These are phyloP conservation scores for Penicillium griseofulvum DNA, from an alignment of 2,329 filamentous ascomycete species.

Conservation along the genomic window DNA sequence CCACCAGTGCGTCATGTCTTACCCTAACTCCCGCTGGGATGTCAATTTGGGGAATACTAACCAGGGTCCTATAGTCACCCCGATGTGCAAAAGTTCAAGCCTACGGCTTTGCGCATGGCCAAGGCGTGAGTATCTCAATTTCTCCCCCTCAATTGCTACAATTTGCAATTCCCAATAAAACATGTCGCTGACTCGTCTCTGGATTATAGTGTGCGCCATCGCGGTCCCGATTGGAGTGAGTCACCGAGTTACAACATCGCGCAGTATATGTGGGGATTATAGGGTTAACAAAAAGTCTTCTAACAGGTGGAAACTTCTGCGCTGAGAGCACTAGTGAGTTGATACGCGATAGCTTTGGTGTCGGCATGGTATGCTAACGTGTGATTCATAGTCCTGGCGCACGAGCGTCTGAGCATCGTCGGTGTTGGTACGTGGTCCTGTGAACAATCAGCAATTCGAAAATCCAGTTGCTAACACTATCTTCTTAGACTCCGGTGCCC, in stretches of 20 bases:
- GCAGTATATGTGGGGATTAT: conserved; percentile 3
- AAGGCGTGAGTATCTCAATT: conserved; percentile 70
- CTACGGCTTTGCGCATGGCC: conserved; percentile 84
- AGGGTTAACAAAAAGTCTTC: conserved; percentile 22
- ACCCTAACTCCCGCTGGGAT: conserved; percentile 1
- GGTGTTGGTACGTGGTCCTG: conserved; percentile 70
- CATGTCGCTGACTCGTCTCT: conserved; percentile 34
- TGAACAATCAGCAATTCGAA: conserved; percentile 5
- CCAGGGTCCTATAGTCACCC: conserved; percentile 61
- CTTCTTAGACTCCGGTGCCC: conserved; percentile 78
- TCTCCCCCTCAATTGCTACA: background rate
- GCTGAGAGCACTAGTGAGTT: conserved; percentile 84
- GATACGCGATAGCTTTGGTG: background rate
- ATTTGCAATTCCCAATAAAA: background rate
- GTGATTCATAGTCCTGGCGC: conserved; percentile 72
- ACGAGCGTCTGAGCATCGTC: conserved; percentile 96
- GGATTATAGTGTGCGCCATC: conserved; percentile 73
- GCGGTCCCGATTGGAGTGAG: conserved; percentile 98
- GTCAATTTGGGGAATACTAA: conserved; percentile 11
- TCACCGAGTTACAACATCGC: conserved; percentile 30
- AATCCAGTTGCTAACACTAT: conserved; percentile 12
- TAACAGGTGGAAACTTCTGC: conserved; percentile 77
- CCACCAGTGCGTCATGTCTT: conserved; percentile 65
- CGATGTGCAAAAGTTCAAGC: conserved; percentile 95
- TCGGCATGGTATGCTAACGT: conserved; percentile 21